Evolutionary conservation across 2,329 filamentous ascomycete species (phyloP).

Genomic region (Colletotrichum eremochloae): DNA sequence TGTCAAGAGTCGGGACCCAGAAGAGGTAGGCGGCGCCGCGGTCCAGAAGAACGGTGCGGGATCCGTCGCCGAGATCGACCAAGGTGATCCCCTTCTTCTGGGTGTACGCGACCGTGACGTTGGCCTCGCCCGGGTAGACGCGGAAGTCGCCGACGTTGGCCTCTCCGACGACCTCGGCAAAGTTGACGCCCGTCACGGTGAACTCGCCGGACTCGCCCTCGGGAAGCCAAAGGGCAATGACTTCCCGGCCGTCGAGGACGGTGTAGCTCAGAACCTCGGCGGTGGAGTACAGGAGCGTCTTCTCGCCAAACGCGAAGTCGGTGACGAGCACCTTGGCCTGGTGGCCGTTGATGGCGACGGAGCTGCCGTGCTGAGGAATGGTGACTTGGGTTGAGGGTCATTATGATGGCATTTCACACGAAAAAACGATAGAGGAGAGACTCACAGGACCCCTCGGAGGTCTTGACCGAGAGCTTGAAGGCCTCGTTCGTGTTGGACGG

Average conservation of each 20-base stretch:
- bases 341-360: constrained; percentile 69
- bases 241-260: constrained; percentile 59
- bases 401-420: not conserved
- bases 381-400: constrained; percentile 51
- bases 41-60: constrained; percentile 66
- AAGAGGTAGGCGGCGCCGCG: constrained; percentile 67
- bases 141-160: constrained; percentile 56
- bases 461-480: constrained; percentile 68
- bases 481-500: constrained; percentile 63
- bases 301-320: constrained; percentile 67
- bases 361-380: constrained; percentile 63
- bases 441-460: constrained; percentile 62
- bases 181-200: constrained; percentile 55
- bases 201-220: constrained; percentile 69
- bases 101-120: constrained; percentile 61
- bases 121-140: constrained; percentile 55
- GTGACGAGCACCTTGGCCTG: constrained; percentile 73
- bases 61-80: constrained; percentile 60
- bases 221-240: constrained; percentile 67
- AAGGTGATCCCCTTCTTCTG: constrained; percentile 63
- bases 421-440: not conserved
- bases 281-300: constrained; percentile 67
- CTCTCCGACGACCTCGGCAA: constrained; percentile 50
- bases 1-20: constrained; percentile 65
- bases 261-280: constrained; percentile 67